These are phyloP conservation scores for Apiosordaria backusii DNA, from an alignment of 495 filamentous ascomycete species.

Conservation along the genomic window DNA sequence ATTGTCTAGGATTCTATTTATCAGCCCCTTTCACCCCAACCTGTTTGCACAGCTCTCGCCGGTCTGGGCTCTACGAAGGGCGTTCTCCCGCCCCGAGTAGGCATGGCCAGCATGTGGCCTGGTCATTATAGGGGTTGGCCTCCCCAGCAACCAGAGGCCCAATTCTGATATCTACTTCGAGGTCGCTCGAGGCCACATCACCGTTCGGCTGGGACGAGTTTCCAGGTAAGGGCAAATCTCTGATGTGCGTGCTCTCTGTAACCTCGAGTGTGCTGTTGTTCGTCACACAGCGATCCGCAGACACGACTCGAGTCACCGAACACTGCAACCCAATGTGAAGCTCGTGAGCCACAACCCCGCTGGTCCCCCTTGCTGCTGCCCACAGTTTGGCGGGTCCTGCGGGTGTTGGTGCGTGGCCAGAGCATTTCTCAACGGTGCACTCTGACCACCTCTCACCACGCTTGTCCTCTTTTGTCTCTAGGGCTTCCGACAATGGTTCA, in stretches of 20 bases:
- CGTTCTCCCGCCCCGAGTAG: neutral
- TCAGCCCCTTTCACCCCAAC: neutral
- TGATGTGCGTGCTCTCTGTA: neutral
- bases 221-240: neutral
- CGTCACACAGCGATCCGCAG: neutral
- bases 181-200: neutral
- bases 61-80: neutral
- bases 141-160: neutral
- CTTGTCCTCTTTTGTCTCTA: neutral
- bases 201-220: neutral
- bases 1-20: neutral
- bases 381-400: slow-evolving; percentile 3
- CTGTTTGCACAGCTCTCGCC: no score
- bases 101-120: neutral
- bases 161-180: neutral
- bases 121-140: neutral
- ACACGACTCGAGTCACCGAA: slow-evolving; percentile 6
- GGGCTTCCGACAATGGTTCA: neutral
- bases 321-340: neutral
- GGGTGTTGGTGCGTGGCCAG: neutral
- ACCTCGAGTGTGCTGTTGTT: neutral
- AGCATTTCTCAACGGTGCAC: slow-evolving; percentile 7
- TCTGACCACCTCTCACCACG: slow-evolving; percentile 1
- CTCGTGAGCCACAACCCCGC: slow-evolving; percentile 1
- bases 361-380: neutral